Base-by-base conservation (phyloP, 1,284 basidiomycete genomes). In the Crucibulum parvulum region DNA sequence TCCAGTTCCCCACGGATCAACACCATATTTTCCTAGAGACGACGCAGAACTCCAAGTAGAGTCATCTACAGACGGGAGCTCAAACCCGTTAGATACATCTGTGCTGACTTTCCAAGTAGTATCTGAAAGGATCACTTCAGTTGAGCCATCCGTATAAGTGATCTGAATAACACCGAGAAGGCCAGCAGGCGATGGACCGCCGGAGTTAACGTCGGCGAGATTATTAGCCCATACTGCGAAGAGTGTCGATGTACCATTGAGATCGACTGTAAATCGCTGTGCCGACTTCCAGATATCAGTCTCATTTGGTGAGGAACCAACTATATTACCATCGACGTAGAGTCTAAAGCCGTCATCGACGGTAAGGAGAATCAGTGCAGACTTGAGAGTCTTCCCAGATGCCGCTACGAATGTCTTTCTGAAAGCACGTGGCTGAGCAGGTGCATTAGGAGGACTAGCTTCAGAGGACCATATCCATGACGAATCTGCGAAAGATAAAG, bases 391-490 rank as follows among this genome's bases (percentile, higher is more conserved):
- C 58, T 74, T 73, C 3, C 71, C 70, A 8, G 46, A 45, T 0
- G 72, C 69, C 0, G 71, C 53, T 11, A 53, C 35, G 59, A 71
- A 71, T 1, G 69, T 69, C 52, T 69, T 70, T 37, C 73, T 69
- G 47, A 75, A 69, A 3, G 69, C 72, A 36, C 67, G 66, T 9
- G 65, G 53, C n/a, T 66, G 68, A 6, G 66, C 62, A 8, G 72
- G 70, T 15, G 72, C 69, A 6, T 58, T 60, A 4, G 64, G 62
- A 15, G 61, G 58, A 1, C 59, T 52, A 7, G 64, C n/a, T 52
- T 69, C 68, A 5, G 66, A 56, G 0, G 72, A 68, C 73, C 73
- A 76, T 35, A 75, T 75, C 75, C 75, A 76, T 3, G 58, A 54
- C 5, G 73, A 69, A 43, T 61, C 51, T 8, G 57, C 54, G 47